Evolutionary conservation across 2,329 filamentous ascomycete species (phyloP), one percentile per base, ranked within the genome.

Genomic region (Myriosclerotinia curreyana): DNA sequence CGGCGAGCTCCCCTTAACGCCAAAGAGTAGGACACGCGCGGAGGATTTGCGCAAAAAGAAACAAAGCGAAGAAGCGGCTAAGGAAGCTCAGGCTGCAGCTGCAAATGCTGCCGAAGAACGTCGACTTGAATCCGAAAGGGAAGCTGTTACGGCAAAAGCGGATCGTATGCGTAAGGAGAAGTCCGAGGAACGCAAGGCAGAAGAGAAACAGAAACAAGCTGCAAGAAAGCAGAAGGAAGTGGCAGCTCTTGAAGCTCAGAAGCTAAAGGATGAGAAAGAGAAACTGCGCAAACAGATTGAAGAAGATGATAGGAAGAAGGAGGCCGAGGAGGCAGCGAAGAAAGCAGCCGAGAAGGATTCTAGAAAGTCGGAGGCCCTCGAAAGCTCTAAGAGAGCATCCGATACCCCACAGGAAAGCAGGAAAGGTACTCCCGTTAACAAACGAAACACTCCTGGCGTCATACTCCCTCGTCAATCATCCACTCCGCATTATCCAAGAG

Each of bases 401-500:
- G 25, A 31, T 12, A 62, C 49, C n/a, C 28, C 56, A n/a, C 56
- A 62, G 28, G 31, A 28, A 51, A 49, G 56, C 20, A 25, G 48
- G 22, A 40, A 53, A 55, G 53, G 65, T 52, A 58, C 66, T 58
- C 48, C 54, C 44, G n/a, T 59, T 54, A 8, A 67, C 60, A 22
- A 62, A 65, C n/a, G 58, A 42, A 20, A 56, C 46, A 42, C 55
- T 58, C 44, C 64, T 25, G 56, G 64, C 6, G 60, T 66, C 6
- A 66, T 68, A 36, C 66, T 66, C 15, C 65, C 65, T 40, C 55
- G 55, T 15, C 67, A 68, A 50, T 72, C 71, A 5, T 68, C 70
- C 1, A 73, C 72, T 15, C 64, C 71, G 2, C 69, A 69, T 49
- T 68, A 73, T 40, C 71, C 72, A 20, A 64, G 38, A 34, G 68